Evolutionary conservation across 345 rosid genomes (phyloP), one percentile per base, ranked within the genome.

Genomic region (Linum usitatissimum): DNA sequence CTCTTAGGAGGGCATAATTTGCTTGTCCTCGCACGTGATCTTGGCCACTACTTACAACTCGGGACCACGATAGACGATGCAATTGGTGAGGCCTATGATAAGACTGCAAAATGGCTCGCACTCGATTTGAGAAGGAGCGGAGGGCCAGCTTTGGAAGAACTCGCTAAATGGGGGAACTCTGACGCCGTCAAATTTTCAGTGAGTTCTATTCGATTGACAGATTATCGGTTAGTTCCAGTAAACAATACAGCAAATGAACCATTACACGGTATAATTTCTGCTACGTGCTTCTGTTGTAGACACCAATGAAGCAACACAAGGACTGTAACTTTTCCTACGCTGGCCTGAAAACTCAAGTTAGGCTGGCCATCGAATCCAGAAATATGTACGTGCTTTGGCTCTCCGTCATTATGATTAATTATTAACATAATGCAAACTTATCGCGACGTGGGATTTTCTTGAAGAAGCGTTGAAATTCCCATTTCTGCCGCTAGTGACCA

Each of bases 21-120:
- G 51, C 78, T 92, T 58, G 72, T 89, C 71, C 90, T 92, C 72
- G 91, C 96, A 45, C 95, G 66, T 67, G 78, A 73, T 72, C 93
- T 92, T 74, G 98, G 98, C 34, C 95, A 83, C 20, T 92, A 89
- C 66, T 78, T 87, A 65, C 98, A 87, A 67, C 90, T 89, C 53
- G 98, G 96, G 53, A 92, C 98, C 60, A 72, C 96, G 8, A 75
- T 92, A 73, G 96, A 92, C 72, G 98, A 92, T 81, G 98, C 98
- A 42, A 85, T 92, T 70, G 96, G 98, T 3, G 96, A 92, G 70
- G 93, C 98, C 57, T 92, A 85, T 64, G 98, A 92, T 66, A 92
- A 92, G 73, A 84, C 86, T 53, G 96, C 96, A 42, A 92, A 92
- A 76, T 92, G 95, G 95, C 87, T 92, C 38, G 96, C 96, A 64